Percentiles rank a stretch among this genome's conserved stretches.
phyloP scores from a whole-genome alignment of 1,284 basidiomycete genomes.

The Moesziomyces sp. region DNA sequence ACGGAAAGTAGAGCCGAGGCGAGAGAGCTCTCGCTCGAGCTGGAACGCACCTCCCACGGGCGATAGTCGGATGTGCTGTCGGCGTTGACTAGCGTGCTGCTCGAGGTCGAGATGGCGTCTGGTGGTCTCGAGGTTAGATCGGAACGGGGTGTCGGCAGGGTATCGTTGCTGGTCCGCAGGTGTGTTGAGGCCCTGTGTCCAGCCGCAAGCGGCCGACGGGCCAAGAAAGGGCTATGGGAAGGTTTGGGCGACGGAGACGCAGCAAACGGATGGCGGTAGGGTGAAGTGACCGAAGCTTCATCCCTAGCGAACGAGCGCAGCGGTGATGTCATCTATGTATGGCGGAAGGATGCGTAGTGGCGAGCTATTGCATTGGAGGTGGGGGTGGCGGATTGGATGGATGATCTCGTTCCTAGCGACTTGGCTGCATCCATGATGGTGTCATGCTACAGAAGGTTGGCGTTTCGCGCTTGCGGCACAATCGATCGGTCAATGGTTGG shows the following conservation, averaged over 20 bases:
- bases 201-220: neutral
- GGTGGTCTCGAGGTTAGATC: slow-evolving; percentile 6
- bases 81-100: slow-evolving; percentile 48
- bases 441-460: neutral
- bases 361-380: neutral
- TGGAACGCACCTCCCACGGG: slow-evolving; percentile 39
- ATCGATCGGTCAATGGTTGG: neutral
- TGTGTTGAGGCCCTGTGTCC: too few species aligned
- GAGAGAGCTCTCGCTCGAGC: slow-evolving; percentile 17
- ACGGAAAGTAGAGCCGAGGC: slow-evolving; percentile 18
- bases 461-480: neutral
- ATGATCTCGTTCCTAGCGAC: slow-evolving; percentile 1
- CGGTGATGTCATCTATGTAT: slow-evolving; percentile 25
- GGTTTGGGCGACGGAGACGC: slow-evolving; percentile 23
- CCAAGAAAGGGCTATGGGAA: slow-evolving; percentile 30
- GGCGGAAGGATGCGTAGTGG: neutral
- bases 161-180: neutral
- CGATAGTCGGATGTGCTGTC: slow-evolving; percentile 33
- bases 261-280: slow-evolving; percentile 31
- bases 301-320: slow-evolving; percentile 24
- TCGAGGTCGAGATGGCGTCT: slow-evolving; percentile 48
- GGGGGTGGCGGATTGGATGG: neutral
- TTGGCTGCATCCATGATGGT: slow-evolving; percentile 12
- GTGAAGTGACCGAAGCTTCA: slow-evolving; percentile 25
- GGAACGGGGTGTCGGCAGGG: too few species aligned